Conservation (phyloP, 495 filamentous ascomycete genomes). For the Hypoxylon crocopeplum region DNA sequence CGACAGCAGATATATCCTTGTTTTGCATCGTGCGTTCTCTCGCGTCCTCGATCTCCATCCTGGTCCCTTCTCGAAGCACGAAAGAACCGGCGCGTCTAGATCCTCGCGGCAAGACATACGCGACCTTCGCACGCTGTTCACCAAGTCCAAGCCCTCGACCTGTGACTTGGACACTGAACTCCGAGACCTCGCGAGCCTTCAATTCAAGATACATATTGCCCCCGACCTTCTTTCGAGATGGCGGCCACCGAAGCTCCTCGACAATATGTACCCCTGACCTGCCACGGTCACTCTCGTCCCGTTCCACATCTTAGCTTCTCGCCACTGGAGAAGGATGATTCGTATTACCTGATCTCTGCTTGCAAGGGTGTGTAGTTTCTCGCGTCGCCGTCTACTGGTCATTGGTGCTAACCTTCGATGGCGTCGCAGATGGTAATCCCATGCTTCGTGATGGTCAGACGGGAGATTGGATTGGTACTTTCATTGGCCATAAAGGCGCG, state of each 20-base stretch:
- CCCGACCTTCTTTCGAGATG: conserved; percentile 39
- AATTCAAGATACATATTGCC: background rate
- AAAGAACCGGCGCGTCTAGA: too few species aligned
- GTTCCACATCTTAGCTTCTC: conserved; percentile 97
- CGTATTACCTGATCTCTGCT: conserved; percentile 95
- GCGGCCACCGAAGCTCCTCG: conserved; percentile 53
- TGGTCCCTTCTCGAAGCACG: too few species aligned
- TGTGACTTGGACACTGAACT: too few species aligned
- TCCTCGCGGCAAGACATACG: too few species aligned
- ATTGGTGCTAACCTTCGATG: conserved; percentile 14
- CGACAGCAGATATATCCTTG: too few species aligned
- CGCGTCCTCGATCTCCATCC: too few species aligned
- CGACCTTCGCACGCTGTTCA: too few species aligned
- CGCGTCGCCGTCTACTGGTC: background rate
- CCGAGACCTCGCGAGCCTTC: too few species aligned
- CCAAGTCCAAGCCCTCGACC: too few species aligned
- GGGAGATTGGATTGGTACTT: conserved; percentile 98
- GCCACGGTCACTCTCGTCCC: conserved; percentile 95
- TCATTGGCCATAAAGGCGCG: conserved; percentile 96
- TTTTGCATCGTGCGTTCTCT: too few species aligned
- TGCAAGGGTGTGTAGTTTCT: conserved; percentile 77
- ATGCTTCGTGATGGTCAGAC: conserved; percentile 98
- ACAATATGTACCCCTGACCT: conserved; percentile 84
- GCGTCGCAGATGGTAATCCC: conserved; percentile 83
- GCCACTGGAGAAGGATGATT: conserved; percentile 76